These are phyloP conservation scores for Saprolegnia diclina DNA, from an alignment of 352 stramenopile species.

Conservation along the genomic window DNA sequence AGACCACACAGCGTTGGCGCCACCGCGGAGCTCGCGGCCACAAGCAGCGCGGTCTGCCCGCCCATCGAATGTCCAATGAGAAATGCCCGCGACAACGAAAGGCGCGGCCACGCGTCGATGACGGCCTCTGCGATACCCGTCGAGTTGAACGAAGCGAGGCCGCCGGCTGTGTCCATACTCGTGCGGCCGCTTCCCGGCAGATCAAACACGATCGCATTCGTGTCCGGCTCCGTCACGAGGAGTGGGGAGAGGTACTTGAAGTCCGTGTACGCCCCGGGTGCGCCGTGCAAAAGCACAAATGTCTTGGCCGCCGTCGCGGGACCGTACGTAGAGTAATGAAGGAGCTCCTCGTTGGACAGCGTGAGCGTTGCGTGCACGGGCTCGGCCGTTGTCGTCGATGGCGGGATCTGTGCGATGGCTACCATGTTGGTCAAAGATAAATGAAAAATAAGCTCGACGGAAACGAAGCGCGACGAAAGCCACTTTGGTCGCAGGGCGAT, in stretches of 20 bases:
- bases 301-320: not conserved
- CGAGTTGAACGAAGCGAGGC: not conserved
- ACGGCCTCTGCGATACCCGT: not conserved
- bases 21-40: not conserved
- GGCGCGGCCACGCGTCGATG: not conserved
- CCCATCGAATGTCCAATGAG: slow-evolving; percentile 9
- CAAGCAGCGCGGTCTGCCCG: not conserved
- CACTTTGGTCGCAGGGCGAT: too few relatives aligned
- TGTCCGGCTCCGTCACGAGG: not conserved
- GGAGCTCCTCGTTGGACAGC: not conserved
- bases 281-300: slow-evolving; percentile 7
- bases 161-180: not conserved
- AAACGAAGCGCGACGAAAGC: too few relatives aligned
- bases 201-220: slow-evolving; percentile 4
- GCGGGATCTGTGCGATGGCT: too few relatives aligned
- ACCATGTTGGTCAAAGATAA: too few relatives aligned
- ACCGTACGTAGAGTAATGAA: not conserved
- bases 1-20: not conserved
- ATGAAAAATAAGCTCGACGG: too few relatives aligned
- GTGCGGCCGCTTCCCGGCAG: not conserved
- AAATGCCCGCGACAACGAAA: not conserved
- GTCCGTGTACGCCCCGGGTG: not conserved
- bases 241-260: slow-evolving; percentile 10
- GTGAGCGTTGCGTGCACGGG: not conserved
- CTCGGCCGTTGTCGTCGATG: too few relatives aligned